Evolutionary conservation across 1,284 basidiomycete species (phyloP), one percentile per base, ranked within the genome.

Genomic region (Rhizoctonia solani): DNA sequence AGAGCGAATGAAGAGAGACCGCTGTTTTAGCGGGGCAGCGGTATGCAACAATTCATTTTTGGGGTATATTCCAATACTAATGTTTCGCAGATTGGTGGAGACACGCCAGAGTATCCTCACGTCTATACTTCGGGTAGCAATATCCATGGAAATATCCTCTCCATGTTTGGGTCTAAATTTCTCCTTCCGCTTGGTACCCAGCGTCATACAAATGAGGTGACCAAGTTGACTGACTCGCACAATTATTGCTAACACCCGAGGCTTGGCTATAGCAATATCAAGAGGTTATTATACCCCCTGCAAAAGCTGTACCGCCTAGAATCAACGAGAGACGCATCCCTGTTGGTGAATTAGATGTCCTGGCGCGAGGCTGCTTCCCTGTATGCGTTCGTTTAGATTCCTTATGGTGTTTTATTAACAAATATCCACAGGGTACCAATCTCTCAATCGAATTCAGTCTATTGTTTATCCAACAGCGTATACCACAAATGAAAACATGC

Each of bases 391-490:
- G 5, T 25, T 1, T 32, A 37, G 25, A 11, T 25, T 65, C 30
- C 14, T n/a, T 21, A 37, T 37, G 67, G 27, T 16, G 37, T 39
- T 37, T 54, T 19, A 34, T n/a, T 41, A 11, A 52, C 34, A 16
- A 27, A 34, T 37, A 30, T 11, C 39, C 23, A 29, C 95, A 87
- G 92, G 92, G 27, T 99, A 99, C 75, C 80, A 83, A 52, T 83
- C 87, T 19, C 82, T 99, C 70, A 99, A 99, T 75, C 85, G 97
- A 70, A 90, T 99, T 70, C 97, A 99, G 76, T 96, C 93, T 5
- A 93, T 97, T 66, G 90, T 99, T 13, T 98, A 91, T 77, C 90
- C 92, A 0, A 92, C 93, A 1, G 97, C 95, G 1, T 98, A 98
- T 78, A 82, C 85, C 23, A 91, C 93, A 0, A 98, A 98, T 72